Conservation (phyloP, 768 basidiomycete species). For the Podaxis carcinomalis region DNA sequence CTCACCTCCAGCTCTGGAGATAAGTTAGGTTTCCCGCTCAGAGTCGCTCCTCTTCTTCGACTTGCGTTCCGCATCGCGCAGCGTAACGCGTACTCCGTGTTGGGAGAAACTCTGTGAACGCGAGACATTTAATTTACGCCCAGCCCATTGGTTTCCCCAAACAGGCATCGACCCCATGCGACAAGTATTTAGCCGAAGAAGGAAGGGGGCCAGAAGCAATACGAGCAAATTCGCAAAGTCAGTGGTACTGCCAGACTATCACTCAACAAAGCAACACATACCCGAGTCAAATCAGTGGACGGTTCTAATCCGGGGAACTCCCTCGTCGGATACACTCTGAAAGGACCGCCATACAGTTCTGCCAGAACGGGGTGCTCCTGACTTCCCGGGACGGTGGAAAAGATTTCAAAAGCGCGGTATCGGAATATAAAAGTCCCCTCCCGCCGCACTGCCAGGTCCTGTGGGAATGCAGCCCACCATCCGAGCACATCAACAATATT, state of each 20-base stretch:
- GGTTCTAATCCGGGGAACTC: constrained; percentile 69
- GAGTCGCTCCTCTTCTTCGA: constrained; percentile 28
- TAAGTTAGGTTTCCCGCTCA: not conserved
- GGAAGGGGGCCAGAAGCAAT: not conserved
- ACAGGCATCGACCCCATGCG: not conserved
- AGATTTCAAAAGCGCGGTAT: constrained; percentile 67
- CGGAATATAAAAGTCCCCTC: constrained; percentile 67
- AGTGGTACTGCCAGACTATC: not conserved
- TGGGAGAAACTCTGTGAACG: constrained; percentile 27
- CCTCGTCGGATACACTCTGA: constrained; percentile 69
- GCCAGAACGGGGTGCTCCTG: constrained; percentile 42
- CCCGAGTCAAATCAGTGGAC: constrained; percentile 70
- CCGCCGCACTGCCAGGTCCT: constrained; percentile 67
- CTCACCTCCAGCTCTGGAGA: not conserved
- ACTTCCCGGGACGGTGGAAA: constrained; percentile 30
- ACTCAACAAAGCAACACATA: constrained; percentile 18
- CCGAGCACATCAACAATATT: not conserved
- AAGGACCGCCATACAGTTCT: constrained; percentile 63
- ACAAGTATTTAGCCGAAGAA: not conserved
- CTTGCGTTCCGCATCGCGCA: constrained; percentile 35
- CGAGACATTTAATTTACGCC: not conserved
- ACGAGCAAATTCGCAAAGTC: not conserved
- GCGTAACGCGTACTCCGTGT: constrained; percentile 36
- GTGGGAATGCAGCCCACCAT: not conserved
- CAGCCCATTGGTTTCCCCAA: not conserved